Percentiles rank a stretch among this genome's conserved stretches.
phyloP scores from a whole-genome alignment of 345 rosid genomes.

The Rhodamnia rubescens region DNA sequence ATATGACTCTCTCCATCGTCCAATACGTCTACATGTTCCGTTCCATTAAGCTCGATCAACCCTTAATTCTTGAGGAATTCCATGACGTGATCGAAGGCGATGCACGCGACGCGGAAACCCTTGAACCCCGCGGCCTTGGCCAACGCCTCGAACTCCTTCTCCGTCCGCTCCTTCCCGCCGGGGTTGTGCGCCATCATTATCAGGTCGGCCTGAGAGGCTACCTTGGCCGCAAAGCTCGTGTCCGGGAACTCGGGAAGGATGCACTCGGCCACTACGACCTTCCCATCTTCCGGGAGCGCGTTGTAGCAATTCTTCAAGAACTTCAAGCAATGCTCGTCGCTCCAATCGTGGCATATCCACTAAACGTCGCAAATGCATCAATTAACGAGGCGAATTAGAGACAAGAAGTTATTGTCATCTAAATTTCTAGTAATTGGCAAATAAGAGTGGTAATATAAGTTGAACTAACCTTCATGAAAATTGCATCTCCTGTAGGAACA shows the following conservation, averaged over 20 bases:
- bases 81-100: slow-evolving; percentile 1
- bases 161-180: slow-evolving; percentile 5
- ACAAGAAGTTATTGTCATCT: background rate
- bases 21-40: background rate
- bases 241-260: slow-evolving; percentile 1
- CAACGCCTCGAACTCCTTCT: slow-evolving; percentile 6
- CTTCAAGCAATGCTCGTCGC: background rate
- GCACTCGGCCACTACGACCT: slow-evolving; percentile 5
- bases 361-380: background rate
- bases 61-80: slow-evolving; percentile 4
- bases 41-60: background rate
- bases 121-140: slow-evolving; percentile 7
- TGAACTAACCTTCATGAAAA: slow-evolving; percentile 10
- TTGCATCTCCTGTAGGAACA: slow-evolving; percentile 7
- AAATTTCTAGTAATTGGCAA: background rate
- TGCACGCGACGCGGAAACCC: background rate
- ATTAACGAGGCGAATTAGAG: background rate
- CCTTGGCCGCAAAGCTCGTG: background rate
- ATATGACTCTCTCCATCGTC: background rate
- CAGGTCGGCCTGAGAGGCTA: background rate
- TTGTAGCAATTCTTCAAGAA: slow-evolving; percentile 6
- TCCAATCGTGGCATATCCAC: slow-evolving; percentile 7
- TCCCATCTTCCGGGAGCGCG: background rate
- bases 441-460: background rate
- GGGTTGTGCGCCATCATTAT: background rate